Base-by-base conservation (phyloP, 306 rosid species). In the Cercis canadensis region DNA sequence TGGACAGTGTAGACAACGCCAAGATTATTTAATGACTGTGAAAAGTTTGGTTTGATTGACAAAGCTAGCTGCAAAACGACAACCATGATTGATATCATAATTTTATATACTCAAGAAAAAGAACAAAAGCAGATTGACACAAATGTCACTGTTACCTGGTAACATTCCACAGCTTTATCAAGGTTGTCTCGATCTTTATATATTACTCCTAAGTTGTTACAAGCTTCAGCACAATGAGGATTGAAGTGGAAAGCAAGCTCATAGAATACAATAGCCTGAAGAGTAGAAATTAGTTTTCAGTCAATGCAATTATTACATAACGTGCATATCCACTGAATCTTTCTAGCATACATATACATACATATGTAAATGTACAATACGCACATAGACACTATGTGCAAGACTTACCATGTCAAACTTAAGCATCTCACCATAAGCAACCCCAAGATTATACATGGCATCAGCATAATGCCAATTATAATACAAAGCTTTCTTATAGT, bases 381-480 rank as follows among this genome's bases (percentile, higher is more conserved):
- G 65, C 17, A 62, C 29, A 24, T 24, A 24, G 29, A 24, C 29
- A 24, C 1, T 17, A 18, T 37, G 59, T 63, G 56, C 37, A 62
- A 49, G 65, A 79, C 86, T 53, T 74, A 95, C 99, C 99, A 84
- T 89, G 74, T 95, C 99, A 78, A 91, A 95, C 86, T 89, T 89
- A 13, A 95, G 97, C 96, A 91, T 95, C 84, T 95, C 99, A 66
- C 99, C 99, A 77, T 95, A 95, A 46, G 99, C 99, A 75, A 95
- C 99, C 72, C 97, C 99, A 14, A 95, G 96, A 87, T 95, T 95
- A 81, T 95, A 95, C 99, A 95, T 91, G 65, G 99, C 99, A 83
- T 95, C 99, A 62, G 99, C 99, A 75, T 95, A 95, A 65, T 91
- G 99, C 97, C 97, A 95, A 67, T 95, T 95, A 77, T 89, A 91